A percentile compares a stretch with the other conserved stretches of the same genome.
Conservation (phyloP, 2,329 filamentous ascomycete species). For the Coniochaeta pulveracea region DNA sequence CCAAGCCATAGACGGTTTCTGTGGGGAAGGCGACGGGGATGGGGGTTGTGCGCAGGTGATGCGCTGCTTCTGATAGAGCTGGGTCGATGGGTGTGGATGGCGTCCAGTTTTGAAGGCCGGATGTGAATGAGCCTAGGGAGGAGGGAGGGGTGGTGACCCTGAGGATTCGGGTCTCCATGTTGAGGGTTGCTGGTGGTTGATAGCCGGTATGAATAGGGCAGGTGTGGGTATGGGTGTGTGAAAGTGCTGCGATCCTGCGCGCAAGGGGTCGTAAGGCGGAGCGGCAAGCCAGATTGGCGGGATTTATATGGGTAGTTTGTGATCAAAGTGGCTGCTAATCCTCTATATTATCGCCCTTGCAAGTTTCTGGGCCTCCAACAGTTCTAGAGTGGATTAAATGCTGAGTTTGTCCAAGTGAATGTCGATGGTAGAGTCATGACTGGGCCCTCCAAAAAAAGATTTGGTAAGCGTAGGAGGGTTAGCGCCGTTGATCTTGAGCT, state of each 20-base stretch:
- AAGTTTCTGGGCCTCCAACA: no score
- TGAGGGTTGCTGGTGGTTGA: background rate
- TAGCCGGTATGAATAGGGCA: background rate
- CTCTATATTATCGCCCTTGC: no score
- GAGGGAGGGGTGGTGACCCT: conserved; percentile 8
- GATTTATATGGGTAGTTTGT: background rate
- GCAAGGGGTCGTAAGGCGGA: background rate
- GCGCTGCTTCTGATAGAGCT: conserved; percentile 38
- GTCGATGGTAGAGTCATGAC: no score
- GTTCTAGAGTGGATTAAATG: no score
- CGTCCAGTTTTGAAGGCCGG: conserved; percentile 29
- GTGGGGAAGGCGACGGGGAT: conserved; percentile 90
- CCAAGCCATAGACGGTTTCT: conserved; percentile 93
- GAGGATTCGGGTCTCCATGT: conserved; percentile 13
- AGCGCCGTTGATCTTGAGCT: no score
- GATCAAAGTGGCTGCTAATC: background rate
- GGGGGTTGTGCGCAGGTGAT: conserved; percentile 51
- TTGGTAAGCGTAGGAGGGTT: no score
- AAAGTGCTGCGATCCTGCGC: conserved; percentile 3
- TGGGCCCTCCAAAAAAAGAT: no score
- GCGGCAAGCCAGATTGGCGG: background rate
- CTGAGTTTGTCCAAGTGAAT: no score
- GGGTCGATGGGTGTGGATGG: conserved; percentile 5
- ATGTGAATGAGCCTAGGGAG: conserved; percentile 10
- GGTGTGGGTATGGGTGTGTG: background rate